These are phyloP conservation scores for Agrocybe chaxingu DNA, from an alignment of 768 basidiomycete genomes.

Conservation along the genomic window DNA sequence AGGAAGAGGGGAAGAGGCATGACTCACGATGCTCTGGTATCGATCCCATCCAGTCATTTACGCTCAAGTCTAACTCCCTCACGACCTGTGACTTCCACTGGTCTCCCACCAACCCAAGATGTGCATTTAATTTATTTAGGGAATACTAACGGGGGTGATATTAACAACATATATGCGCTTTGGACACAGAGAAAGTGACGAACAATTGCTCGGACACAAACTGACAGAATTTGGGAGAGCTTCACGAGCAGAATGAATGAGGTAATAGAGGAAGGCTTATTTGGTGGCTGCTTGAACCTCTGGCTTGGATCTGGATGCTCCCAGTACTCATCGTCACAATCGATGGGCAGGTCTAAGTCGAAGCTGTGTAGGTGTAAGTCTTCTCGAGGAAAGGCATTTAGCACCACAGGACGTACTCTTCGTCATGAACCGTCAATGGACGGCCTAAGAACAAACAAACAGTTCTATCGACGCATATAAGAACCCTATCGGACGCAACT, in stretches of 20 bases:
- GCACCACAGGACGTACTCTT: slow-evolving; percentile 45
- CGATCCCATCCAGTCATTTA: too few species aligned
- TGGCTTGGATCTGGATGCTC: slow-evolving; percentile 44
- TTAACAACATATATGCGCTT: too few species aligned
- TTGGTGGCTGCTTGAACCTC: slow-evolving; percentile 60
- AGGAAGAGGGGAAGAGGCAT: too few species aligned
- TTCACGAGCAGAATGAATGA: slow-evolving; percentile 49
- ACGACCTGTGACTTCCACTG: too few species aligned
- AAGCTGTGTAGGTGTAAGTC: slow-evolving; percentile 36
- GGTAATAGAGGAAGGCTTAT: slow-evolving; percentile 46
- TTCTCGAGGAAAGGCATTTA: neutral
- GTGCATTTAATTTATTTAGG: too few species aligned
- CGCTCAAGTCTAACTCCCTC: too few species aligned
- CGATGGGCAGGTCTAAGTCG: slow-evolving; percentile 58
- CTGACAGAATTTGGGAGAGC: slow-evolving; percentile 45
- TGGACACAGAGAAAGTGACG: too few species aligned
- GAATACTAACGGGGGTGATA: too few species aligned
- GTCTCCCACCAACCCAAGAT: too few species aligned
- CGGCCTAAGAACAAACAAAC: slow-evolving; percentile 51
- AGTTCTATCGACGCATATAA: slow-evolving; percentile 41
- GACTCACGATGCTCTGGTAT: too few species aligned
- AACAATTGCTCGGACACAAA: too few species aligned
- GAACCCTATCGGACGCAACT: slow-evolving; percentile 28
- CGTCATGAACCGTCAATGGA: slow-evolving; percentile 66
- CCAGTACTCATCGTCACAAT: slow-evolving; percentile 69